A percentile compares a stretch with the other conserved stretches of the same genome.
These are phyloP conservation scores for Fragaria iinumae DNA, from an alignment of 306 rosid species.

Conservation along the genomic window DNA sequence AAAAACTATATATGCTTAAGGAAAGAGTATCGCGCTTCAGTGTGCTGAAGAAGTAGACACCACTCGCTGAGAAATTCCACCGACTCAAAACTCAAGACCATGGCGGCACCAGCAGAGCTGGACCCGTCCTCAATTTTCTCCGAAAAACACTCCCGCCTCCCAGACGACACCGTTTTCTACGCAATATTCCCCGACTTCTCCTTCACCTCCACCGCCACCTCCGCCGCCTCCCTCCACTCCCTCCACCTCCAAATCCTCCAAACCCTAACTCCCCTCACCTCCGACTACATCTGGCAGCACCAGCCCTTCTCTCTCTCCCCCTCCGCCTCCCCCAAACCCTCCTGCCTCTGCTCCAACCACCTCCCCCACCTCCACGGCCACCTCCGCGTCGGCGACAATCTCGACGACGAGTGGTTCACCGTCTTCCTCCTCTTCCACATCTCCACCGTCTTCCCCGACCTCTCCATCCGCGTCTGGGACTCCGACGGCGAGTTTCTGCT, in stretches of 20 bases:
- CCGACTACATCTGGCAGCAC: constrained; percentile 88
- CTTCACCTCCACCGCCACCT: constrained; percentile 19
- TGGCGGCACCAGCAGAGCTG: constrained; percentile 18
- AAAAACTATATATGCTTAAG: background rate
- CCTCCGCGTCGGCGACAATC: constrained; percentile 83
- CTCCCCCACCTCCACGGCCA: constrained; percentile 83
- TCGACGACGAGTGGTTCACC: constrained; percentile 89
- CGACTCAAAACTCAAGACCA: background rate
- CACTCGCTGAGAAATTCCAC: background rate
- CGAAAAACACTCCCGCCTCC: constrained; percentile 37
- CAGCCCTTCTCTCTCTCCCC: constrained; percentile 68
- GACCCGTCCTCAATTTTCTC: constrained; percentile 44
- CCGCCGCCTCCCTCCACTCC: constrained; percentile 52
- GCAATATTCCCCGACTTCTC: constrained; percentile 59
- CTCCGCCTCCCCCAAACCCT: constrained; percentile 45
- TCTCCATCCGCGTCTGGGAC: constrained; percentile 83
- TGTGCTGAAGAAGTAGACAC: background rate
- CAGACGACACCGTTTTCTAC: constrained; percentile 84
- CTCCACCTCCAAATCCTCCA: constrained; percentile 75
- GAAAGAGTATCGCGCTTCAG: background rate
- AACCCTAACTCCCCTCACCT: constrained; percentile 51
- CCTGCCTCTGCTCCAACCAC: constrained; percentile 55
- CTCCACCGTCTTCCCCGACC: constrained; percentile 51
- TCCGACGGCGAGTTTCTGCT: constrained; percentile 93
- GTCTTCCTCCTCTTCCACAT: constrained; percentile 81